Base-by-base conservation (phyloP, 192 early-diverging fungal species). In the Gigaspora rosea region DNA sequence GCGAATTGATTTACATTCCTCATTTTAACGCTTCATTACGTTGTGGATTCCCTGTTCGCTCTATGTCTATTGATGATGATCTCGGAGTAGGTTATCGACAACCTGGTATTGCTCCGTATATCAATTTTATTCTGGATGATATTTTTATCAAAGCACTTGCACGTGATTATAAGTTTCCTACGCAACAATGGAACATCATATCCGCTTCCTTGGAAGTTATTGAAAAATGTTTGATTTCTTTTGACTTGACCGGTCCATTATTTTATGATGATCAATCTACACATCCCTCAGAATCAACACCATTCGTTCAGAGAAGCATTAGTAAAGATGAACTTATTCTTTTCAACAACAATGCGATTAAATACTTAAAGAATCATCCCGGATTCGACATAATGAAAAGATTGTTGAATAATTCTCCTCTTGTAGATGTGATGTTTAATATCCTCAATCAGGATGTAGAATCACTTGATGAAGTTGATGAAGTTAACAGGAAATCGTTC, bases 351-450 rank as follows among this genome's bases (percentile, higher is more conserved):
- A 47, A 69, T 13, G 41, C 18, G 10, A 50, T 69, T 41, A 18
- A 85, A 62, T 66, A 76, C 41, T 73, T 92, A 76, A 81, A 86
- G 1, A 83, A 88, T 18, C 95, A 97, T 50, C 96, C 97, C 0
- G 96, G 94, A 6, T 99, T 93, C 76, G 92, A 94, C 67, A 83
- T 99, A 35, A 78, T 92, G 56, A 87, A 90, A 36, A 85, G 92
- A 15, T 77, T 98, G 4, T 79, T 99, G n/a, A 90, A 88, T 1
- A 91, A 91, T 10, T 90, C 91, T n/a, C 84, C 87, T 58, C 86
- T 96, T 18, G 83, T 90, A 32, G 85, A 87, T 22, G 83, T 85
- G 41, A 77, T 99, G 7, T 92, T 98, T 81, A 81, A 89, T 27
- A 81, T 95, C 20, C 78, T 94, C n/a, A 78, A 74, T 18, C 81